Conservation (phyloP, 2,329 filamentous ascomycete species). For the Neocucurbitaria cava region DNA sequence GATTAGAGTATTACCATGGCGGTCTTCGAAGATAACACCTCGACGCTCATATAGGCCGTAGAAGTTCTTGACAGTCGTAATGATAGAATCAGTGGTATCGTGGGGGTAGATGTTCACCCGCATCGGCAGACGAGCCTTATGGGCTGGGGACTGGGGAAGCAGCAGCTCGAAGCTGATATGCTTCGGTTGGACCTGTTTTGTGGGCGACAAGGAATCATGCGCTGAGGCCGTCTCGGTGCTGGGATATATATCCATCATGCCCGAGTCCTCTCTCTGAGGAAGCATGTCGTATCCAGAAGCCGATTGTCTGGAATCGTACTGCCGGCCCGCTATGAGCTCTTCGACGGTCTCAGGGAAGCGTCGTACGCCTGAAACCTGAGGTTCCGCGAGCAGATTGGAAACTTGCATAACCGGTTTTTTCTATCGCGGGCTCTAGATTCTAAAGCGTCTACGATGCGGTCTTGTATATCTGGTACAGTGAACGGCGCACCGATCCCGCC, state of each 20-base stretch:
- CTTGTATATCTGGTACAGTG: slow-evolving; percentile 27
- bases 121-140: slow-evolving; percentile 79
- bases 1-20: slow-evolving; percentile 87
- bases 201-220: slow-evolving; percentile 46
- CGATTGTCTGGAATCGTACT: slow-evolving; percentile 34
- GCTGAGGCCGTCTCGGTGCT: slow-evolving; percentile 41
- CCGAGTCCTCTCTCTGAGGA: slow-evolving; percentile 34
- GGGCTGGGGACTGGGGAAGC: slow-evolving; percentile 70
- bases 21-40: slow-evolving; percentile 95
- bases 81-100: slow-evolving; percentile 96
- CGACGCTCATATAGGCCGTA: slow-evolving; percentile 88
- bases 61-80: slow-evolving; percentile 98
- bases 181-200: slow-evolving; percentile 60
- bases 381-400: slow-evolving; percentile 39
- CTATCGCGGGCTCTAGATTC: slow-evolving; percentile 9
- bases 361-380: slow-evolving; percentile 33
- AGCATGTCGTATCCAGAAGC: slow-evolving; percentile 36
- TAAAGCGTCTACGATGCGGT: slow-evolving; percentile 26
- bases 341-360: slow-evolving; percentile 33
- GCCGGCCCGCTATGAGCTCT: slow-evolving; percentile 36
- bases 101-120: slow-evolving; percentile 91
- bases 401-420: slow-evolving; percentile 38
- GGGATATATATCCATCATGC: slow-evolving; percentile 46
- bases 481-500: slow-evolving; percentile 45
- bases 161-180: slow-evolving; percentile 81